A percentile compares a stretch with the other conserved stretches of the same genome.
These are phyloP conservation scores for Citrus glauca DNA, from an alignment of 345 rosid species.

Conservation along the genomic window DNA sequence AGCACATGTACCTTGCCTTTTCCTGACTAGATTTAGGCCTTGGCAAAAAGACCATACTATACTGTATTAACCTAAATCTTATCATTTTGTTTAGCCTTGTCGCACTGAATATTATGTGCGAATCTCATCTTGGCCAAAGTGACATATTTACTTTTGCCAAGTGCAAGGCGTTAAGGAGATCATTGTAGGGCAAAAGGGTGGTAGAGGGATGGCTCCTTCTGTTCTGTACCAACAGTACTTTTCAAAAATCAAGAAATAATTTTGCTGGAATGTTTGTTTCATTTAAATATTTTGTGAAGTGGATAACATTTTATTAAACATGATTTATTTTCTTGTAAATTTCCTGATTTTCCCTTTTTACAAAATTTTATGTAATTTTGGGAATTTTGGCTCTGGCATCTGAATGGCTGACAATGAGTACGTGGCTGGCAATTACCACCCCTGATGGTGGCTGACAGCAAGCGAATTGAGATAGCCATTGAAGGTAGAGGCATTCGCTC, in stretches of 20 bases:
- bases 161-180: not conserved
- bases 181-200: not conserved
- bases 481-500: constrained; percentile 8
- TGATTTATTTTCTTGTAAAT: not conserved
- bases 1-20: not conserved
- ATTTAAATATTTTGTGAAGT: not conserved
- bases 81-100: not conserved
- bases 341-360: not conserved
- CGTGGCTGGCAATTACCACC: not conserved
- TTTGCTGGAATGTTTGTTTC: not conserved
- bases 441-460: not conserved
- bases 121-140: not conserved
- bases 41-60: not conserved
- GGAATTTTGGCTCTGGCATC: not conserved
- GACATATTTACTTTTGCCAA: not conserved
- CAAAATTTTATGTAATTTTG: not conserved
- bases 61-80: not conserved
- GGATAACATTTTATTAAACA: not conserved
- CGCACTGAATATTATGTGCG: not conserved
- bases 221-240: not conserved
- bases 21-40: not conserved
- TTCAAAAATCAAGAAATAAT: not conserved
- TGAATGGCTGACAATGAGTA: not conserved
- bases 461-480: not conserved
- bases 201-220: not conserved